Percentiles rank a stretch among this genome's conserved stretches.
phyloP scores from a whole-genome alignment of 352 stramenopile genomes.

The Globisporangium barbulae region DNA sequence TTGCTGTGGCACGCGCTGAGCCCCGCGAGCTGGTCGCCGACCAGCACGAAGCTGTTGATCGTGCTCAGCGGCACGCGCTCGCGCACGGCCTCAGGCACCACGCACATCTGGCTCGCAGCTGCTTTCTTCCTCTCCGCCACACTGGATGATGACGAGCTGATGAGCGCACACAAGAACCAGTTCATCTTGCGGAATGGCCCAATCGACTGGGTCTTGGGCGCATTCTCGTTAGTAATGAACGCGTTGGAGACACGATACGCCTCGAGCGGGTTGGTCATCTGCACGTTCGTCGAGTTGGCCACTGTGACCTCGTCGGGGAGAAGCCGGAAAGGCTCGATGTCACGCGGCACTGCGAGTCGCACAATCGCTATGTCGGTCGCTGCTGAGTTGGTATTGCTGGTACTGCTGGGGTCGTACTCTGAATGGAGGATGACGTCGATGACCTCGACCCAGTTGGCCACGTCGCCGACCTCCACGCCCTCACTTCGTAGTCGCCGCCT shows the following conservation, averaged over 20 bases:
- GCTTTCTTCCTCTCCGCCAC: background rate
- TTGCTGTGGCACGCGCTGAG: conserved; percentile 19
- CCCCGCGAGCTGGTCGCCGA: conserved; percentile 26
- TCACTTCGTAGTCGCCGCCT: background rate
- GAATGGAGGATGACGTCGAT: conserved; percentile 19
- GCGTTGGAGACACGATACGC: conserved; percentile 17
- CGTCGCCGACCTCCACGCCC: conserved; percentile 21
- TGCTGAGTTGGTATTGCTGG: background rate
- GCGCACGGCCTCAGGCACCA: conserved; percentile 13
- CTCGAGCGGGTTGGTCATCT: conserved; percentile 10
- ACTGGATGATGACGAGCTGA: background rate
- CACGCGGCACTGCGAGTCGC: conserved; percentile 9
- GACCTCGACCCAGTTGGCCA: conserved; percentile 22
- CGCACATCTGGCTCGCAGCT: conserved; percentile 19
- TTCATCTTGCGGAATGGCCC: conserved; percentile 18
- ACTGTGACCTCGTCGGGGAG: conserved; percentile 10
- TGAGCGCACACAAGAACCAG: conserved; percentile 22
- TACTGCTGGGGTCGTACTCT: conserved; percentile 13
- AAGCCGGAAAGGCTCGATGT: conserved; percentile 21
- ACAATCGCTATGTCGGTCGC: conserved; percentile 27
- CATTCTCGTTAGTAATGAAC: conserved; percentile 12
- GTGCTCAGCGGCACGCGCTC: conserved; percentile 15
- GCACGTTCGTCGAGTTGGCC: conserved; percentile 17
- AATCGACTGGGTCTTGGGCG: conserved; percentile 8
- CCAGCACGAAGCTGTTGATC: conserved; percentile 24